Percentiles rank a stretch among this genome's conserved stretches.
These are phyloP conservation scores for Phytophthora uliginosa DNA, from an alignment of 352 stramenopile genomes.

Conservation along the genomic window DNA sequence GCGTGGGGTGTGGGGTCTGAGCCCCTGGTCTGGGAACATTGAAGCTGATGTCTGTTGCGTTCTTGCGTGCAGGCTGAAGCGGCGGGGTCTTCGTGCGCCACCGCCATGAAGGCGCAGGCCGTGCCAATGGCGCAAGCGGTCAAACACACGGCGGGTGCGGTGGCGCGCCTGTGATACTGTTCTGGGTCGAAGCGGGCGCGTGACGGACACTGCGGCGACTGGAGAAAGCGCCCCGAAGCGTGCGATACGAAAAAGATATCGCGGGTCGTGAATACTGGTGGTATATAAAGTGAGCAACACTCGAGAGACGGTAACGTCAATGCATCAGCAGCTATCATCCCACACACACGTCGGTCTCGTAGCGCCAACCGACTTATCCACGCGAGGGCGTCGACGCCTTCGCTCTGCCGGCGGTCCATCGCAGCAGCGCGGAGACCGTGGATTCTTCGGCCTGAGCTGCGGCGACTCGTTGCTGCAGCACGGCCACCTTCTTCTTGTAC, in stretches of 20 bases:
- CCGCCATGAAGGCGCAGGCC: constrained; percentile 71
- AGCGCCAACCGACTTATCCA: constrained; percentile 18
- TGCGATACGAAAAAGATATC: not conserved
- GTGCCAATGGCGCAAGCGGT: constrained; percentile 80
- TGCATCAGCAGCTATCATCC: constrained; percentile 15
- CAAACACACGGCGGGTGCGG: constrained; percentile 75
- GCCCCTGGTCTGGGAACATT: not conserved
- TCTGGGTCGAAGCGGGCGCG: not conserved
- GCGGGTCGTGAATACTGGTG: not conserved
- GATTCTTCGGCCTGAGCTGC: constrained; percentile 52
- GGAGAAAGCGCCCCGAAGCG: constrained; percentile 19
- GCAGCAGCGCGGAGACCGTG: constrained; percentile 53
- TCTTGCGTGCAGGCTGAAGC: too few species aligned
- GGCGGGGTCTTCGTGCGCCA: constrained; percentile 65
- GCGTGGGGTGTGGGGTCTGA: not conserved
- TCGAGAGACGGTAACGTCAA: not conserved
- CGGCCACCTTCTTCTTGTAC: constrained; percentile 74
- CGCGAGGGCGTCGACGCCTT: constrained; percentile 17
- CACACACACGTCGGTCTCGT: constrained; percentile 14
- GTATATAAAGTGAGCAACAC: constrained; percentile 19
- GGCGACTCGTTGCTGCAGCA: constrained; percentile 58
- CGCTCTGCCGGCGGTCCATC: constrained; percentile 47
- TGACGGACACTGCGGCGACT: constrained; percentile 17
- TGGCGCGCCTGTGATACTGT: constrained; percentile 59
- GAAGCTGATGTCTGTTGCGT: too few species aligned